phyloP scores from a whole-genome alignment of 768 basidiomycete genomes.

The Tephrocybe sp. region DNA sequence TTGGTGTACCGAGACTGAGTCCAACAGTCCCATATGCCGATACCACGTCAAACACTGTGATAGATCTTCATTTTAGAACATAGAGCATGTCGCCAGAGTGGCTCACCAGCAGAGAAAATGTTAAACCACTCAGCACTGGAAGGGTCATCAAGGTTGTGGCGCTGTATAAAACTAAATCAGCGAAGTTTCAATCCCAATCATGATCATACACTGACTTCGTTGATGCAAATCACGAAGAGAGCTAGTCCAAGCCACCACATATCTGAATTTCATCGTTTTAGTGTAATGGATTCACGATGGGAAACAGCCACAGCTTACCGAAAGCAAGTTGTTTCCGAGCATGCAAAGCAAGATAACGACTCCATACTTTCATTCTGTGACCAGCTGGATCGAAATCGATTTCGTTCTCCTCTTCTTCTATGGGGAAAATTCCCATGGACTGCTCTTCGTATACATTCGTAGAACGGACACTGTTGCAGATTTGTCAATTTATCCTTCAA shows the following conservation, averaged over 20 bases:
- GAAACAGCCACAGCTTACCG: constrained; percentile 46
- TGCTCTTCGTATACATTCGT: constrained; percentile 93
- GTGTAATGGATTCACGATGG: neutral
- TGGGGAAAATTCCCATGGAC: constrained; percentile 76
- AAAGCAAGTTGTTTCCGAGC: constrained; percentile 88
- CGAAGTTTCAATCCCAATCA: neutral
- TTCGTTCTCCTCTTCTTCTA: constrained; percentile 46
- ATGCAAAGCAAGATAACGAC: constrained; percentile 77
- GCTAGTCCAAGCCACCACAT: constrained; percentile 95
- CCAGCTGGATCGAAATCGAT: constrained; percentile 44
- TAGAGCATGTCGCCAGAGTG: neutral
- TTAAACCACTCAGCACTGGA: constrained; percentile 70
- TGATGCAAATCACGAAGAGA: constrained; percentile 86
- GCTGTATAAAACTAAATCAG: constrained; percentile 39
- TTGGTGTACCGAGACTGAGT: constrained; percentile 83
- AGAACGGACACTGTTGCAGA: constrained; percentile 68
- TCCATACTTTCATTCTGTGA: constrained; percentile 63
- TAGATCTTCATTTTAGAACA: neutral
- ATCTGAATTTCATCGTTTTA: constrained; percentile 44
- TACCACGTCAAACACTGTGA: constrained; percentile 82
- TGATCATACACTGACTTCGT: constrained; percentile 59
- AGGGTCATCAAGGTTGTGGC: constrained; percentile 52
- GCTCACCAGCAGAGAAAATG: constrained; percentile 74
- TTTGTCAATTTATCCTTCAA: neutral
- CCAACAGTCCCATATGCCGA: constrained; percentile 91